Evolutionary conservation across 164 flowering plant species (phyloP), one percentile per base, ranked within the genome.

Genomic region (Dillenia suffruticosa): DNA sequence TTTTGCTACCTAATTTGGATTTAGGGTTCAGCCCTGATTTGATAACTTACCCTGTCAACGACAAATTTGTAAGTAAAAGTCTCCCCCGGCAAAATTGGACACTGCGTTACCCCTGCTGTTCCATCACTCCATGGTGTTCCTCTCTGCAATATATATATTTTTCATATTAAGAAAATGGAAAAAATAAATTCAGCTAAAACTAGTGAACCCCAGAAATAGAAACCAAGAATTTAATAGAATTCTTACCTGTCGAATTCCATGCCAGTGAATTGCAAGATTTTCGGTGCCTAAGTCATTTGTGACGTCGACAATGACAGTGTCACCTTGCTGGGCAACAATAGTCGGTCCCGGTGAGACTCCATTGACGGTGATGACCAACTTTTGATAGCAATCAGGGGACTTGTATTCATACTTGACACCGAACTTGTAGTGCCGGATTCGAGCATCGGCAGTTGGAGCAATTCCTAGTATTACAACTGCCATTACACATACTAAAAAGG

Each of bases 91-190:
- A 79, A 16, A 40, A 89, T 79, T 1, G 96, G 93, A 59, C 96
- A 90, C 59, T 93, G 98, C 9, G 97, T 81, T 1, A 93, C 87
- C 2, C 96, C 97, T 72, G 85, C 98, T 2, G 92, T 83, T 70
- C 98, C 98, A 72, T 93, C 98, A 48, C 71, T 70, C 98, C 98
- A 90, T 5, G 97, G 96, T 8, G 96, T 80, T 59, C 94, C 90
- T 49, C 73, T 79, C 96, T 89, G 81, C 56, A 7, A 47, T 49
- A 54, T 12, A 4, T 32, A 19, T 19, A 19, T 10, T 26, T 26
- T 3, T 26, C 5, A 5, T 26, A 26, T 26, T 19, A 19, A 19
- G 22, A 19, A 19, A 19, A 19, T 1, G 1, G 22, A 32, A 32
- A 32, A 6, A 32, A 0, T 32, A 32, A 32, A 32, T 32, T 32